Percentiles rank a stretch among this genome's conserved stretches.
phyloP scores from a whole-genome alignment of 805 yeast species.

The Ogataea allantospora region DNA sequence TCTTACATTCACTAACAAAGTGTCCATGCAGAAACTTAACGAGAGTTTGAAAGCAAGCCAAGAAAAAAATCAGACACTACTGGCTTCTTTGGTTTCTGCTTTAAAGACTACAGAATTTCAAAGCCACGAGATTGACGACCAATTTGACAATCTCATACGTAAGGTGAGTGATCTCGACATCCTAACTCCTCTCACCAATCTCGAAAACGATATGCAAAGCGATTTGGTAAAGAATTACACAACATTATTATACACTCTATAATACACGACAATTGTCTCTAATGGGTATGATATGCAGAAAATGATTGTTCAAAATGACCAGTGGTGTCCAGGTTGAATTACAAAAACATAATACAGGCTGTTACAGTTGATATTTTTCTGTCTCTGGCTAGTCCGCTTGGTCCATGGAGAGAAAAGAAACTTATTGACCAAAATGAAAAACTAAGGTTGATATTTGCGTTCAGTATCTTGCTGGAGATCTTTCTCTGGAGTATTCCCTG shows the following conservation, averaged over 20 bases:
- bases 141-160: slow-evolving; percentile 11
- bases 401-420: slow-evolving; percentile 8
- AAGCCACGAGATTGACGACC: not conserved
- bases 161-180: slow-evolving; percentile 14
- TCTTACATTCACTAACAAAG: slow-evolving; percentile 19
- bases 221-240: slow-evolving; percentile 9
- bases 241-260: slow-evolving; percentile 11
- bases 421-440: slow-evolving; percentile 11
- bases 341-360: slow-evolving; percentile 10
- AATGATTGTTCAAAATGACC: slow-evolving; percentile 10
- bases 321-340: slow-evolving; percentile 9
- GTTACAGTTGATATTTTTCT: slow-evolving; percentile 10
- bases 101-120: slow-evolving; percentile 1
- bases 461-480: slow-evolving; percentile 74
- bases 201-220: slow-evolving; percentile 14
- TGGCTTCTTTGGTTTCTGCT: slow-evolving; percentile 7
- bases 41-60: slow-evolving; percentile 3
- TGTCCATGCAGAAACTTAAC: slow-evolving; percentile 8
- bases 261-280: slow-evolving; percentile 8
- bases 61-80: slow-evolving; percentile 13
- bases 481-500: slow-evolving; percentile 60
- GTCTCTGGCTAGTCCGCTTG: slow-evolving; percentile 9
- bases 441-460: slow-evolving; percentile 2
- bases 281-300: not conserved
- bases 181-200: slow-evolving; percentile 4